Evolutionary conservation across 1,284 basidiomycete species (phyloP).

Genomic region (Trichosporon faecale): DNA sequence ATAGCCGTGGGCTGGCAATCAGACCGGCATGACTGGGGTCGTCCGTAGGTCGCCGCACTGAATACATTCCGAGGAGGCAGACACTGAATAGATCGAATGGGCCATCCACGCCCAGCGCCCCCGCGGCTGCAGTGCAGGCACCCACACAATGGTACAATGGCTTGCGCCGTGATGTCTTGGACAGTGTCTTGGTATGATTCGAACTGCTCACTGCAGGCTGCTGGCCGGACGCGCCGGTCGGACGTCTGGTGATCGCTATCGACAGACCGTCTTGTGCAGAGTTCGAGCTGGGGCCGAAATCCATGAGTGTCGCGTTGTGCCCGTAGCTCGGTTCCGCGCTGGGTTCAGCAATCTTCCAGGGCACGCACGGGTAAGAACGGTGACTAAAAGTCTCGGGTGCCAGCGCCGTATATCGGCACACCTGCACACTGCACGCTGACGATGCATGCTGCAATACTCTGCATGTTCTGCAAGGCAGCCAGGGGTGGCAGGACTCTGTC

Average conservation of each 20-base stretch:
- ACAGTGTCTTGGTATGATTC: not conserved
- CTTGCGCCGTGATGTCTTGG: not conserved
- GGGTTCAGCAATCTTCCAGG: not conserved
- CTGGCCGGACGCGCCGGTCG: no score
- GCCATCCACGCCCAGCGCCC: not conserved
- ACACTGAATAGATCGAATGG: not conserved
- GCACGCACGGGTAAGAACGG: not conserved
- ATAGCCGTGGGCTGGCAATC: not conserved
- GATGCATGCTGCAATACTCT: not conserved
- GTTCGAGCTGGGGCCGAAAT: not conserved
- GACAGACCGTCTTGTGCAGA: not conserved
- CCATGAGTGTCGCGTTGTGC: not conserved
- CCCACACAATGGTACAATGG: not conserved
- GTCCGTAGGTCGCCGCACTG: not conserved
- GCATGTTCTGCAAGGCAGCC: not conserved
- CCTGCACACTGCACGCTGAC: not conserved
- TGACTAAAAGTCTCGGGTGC: not conserved
- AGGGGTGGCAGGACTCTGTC: not conserved
- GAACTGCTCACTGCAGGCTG: not conserved
- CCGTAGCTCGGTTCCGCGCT: not conserved
- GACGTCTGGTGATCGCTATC: not conserved
- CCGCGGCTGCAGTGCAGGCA: not conserved
- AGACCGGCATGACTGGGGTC: not conserved
- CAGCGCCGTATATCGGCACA: not conserved
- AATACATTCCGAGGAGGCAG: not conserved